phyloP scores from a whole-genome alignment of 768 basidiomycete genomes.

The Rhodotorula toruloides region DNA sequence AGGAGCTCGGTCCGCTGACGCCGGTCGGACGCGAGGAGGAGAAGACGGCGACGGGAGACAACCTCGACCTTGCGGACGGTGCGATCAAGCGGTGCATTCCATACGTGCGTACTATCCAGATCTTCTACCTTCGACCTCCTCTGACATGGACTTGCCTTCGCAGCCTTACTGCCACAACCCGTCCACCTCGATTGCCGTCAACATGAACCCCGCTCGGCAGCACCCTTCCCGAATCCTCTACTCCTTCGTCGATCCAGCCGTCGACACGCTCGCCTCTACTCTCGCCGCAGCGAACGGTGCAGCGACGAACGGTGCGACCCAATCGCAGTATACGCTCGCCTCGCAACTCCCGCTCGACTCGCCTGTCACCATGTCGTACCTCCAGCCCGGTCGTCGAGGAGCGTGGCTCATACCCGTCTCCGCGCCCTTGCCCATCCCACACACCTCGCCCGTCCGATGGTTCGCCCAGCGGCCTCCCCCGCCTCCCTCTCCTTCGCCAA shows the following conservation, averaged over 20 bases:
- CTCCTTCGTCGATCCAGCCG: conserved; percentile 17
- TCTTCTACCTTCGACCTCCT: rapidly evolving
- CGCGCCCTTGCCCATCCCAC: not conserved
- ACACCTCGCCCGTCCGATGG: not conserved
- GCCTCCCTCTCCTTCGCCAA: not conserved
- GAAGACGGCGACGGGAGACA: not conserved
- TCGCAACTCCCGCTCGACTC: not conserved
- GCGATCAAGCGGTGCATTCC: conserved; percentile 29
- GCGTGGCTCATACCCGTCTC: conserved; percentile 29
- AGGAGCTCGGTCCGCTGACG: conserved; percentile 10
- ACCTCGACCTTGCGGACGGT: not conserved
- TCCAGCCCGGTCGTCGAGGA: conserved; percentile 17
- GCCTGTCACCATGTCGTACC: not conserved
- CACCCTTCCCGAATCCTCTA: not conserved
- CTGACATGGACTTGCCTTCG: not conserved
- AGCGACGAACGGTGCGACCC: not conserved
- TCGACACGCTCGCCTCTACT: not conserved
- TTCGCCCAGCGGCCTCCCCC: not conserved
- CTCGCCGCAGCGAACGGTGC: not conserved
- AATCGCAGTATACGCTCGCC: too few relatives aligned
- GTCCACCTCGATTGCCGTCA: not conserved
- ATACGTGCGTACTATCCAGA: not conserved
- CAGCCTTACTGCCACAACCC: conserved; percentile 14
- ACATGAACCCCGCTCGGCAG: not conserved
- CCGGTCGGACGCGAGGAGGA: not conserved